phyloP scores from a whole-genome alignment of 2,329 filamentous ascomycete species.

The Ceratocystiopsis brevicomis region DNA sequence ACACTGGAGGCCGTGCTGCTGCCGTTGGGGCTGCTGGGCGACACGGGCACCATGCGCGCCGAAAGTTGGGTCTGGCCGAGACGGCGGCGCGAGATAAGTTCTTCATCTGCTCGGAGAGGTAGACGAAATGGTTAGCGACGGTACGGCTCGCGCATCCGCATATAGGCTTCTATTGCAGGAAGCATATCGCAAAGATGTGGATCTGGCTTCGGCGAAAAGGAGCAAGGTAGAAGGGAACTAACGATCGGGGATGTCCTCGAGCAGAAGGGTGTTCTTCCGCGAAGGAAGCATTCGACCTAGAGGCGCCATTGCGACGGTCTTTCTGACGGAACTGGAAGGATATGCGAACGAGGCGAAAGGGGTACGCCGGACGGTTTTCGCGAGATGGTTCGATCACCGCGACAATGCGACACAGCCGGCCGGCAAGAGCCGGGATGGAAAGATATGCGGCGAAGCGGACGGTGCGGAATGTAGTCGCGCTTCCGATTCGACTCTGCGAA shows the following conservation, averaged over 20 bases:
- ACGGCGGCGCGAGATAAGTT: conserved; percentile 66
- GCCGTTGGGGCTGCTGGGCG: conserved; percentile 48
- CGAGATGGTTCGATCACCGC: neutral
- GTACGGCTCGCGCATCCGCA: neutral
- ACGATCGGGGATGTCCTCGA: conserved; percentile 33
- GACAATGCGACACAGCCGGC: no score
- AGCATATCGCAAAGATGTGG: neutral
- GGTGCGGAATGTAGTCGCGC: no score
- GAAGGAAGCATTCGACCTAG: conserved; percentile 19
- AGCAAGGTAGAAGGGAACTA: conserved; percentile 9
- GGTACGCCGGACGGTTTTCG: neutral
- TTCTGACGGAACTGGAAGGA: neutral
- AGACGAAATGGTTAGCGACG: neutral
- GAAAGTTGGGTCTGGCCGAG: conserved; percentile 84
- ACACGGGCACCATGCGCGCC: conserved; percentile 59
- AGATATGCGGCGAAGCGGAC: no score
- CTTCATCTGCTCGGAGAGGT: conserved; percentile 32
- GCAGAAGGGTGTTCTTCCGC: conserved; percentile 34
- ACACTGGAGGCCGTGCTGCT: conserved; percentile 57
- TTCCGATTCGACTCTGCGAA: no score
- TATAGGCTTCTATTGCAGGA: neutral
- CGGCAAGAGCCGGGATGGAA: no score
- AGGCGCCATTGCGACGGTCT: conserved; percentile 10
- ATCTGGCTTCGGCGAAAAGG: neutral
- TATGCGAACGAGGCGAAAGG: no score